Evolutionary conservation across 2,329 filamentous ascomycete genomes (phyloP), one percentile per base, ranked within the genome.

Genomic region (Venturia effusa): DNA sequence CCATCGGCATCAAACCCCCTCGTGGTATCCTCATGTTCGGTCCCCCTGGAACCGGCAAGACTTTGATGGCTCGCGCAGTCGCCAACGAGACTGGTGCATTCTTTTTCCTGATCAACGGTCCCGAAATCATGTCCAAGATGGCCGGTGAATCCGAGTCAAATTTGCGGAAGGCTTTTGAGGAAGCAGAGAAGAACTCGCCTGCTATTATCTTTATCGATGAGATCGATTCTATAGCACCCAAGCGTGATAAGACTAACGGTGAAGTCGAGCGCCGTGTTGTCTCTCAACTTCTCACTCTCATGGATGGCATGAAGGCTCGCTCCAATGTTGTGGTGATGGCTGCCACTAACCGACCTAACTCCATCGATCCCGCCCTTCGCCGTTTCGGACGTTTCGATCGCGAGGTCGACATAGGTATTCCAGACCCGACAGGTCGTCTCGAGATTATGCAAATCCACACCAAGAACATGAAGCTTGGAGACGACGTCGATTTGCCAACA

Each of bases 41-140:
- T 68, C 94, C 94, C 72, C 94, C 94, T 13, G 94, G 94, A 89
- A 97, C 94, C 68, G 94, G 94, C 88, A 99, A 99, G 84, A 99
- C 94, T 43, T 81, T 99, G 70, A 97, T 97, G 94, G 94, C 94
- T 73, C 90, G 94, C 78, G 94, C 94, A 68, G 94, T 99, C 64
- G 94, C 94, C 78, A 97, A 97, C 80, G 94, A 97, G 83, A 97
- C 94, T 40, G 94, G 94, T 72, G 93, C 93, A 60, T 97, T 97
- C 83, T 99, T 99, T 82, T 97, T 99, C 86, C 80, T 97, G 68
- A 97, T 99, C 85, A 97, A 97, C 79, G 93, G 94, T 68, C 94
- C 94, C 62, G 94, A 97, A 77, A 97, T 99, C 81, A 97, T 99
- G 94, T 97, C 93, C 66, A 97, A 97, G 86, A 97, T 97, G 94